A percentile compares a stretch with the other conserved stretches of the same genome.
phyloP scores from a whole-genome alignment of 257 asterid genomes.

The Coffea canephora region DNA sequence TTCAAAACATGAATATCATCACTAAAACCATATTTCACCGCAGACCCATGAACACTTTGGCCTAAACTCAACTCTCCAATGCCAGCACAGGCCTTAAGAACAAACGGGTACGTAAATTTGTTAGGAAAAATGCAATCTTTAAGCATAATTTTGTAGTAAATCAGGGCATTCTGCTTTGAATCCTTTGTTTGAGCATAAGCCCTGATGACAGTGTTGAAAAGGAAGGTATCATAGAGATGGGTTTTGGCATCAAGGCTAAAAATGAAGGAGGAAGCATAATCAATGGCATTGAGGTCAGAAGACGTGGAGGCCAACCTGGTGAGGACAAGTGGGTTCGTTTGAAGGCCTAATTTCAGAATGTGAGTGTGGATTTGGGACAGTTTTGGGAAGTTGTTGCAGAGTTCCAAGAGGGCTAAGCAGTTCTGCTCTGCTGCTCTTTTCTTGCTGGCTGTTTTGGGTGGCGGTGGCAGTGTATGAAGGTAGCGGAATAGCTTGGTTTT shows the following conservation, averaged over 20 bases:
- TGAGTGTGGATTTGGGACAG: conserved; percentile 60
- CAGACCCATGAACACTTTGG: conserved; percentile 51
- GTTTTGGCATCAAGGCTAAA: conserved; percentile 46
- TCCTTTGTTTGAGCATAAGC: conserved; percentile 52
- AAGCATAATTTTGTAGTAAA: conserved; percentile 47
- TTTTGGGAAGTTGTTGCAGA: conserved; percentile 54
- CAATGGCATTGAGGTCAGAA: conserved; percentile 45
- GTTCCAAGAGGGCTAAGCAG: conserved; percentile 59
- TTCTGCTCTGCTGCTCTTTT: conserved; percentile 62
- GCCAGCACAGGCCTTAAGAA: conserved; percentile 83
- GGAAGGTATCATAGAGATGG: conserved; percentile 58
- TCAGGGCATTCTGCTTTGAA: conserved; percentile 38
- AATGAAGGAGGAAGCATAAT: conserved; percentile 56
- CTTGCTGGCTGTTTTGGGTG: conserved; percentile 4
- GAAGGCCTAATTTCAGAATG: conserved; percentile 61
- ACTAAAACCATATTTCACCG: conserved; percentile 50
- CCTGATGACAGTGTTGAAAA: conserved; percentile 66
- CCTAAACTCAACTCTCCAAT: conserved; percentile 49
- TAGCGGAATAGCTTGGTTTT: conserved; percentile 16
- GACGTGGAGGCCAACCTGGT: conserved; percentile 65
- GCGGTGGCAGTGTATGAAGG: conserved; percentile 2
- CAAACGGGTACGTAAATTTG: conserved; percentile 73
- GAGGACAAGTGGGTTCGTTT: conserved; percentile 57
- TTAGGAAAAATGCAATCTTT: conserved; percentile 45
- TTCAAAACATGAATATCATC: conserved; percentile 53